Evolutionary conservation across 148 eudicot species (phyloP).

Genomic region (Nyssa sinensis): DNA sequence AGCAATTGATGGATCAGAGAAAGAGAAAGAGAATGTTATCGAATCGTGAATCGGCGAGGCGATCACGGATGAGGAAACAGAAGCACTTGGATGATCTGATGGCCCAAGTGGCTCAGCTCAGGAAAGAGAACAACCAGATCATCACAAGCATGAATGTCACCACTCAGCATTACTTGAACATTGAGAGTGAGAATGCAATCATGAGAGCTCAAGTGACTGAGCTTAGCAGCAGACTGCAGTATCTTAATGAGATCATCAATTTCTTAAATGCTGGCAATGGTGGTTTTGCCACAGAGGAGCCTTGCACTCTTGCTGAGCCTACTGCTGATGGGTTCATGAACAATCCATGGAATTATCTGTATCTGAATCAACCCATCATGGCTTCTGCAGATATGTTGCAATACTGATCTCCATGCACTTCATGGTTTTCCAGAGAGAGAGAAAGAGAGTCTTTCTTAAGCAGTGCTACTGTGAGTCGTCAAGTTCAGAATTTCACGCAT

Average conservation of each 20-base stretch:
- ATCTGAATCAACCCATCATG: conserved; percentile 50
- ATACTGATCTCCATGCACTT: conserved; percentile 15
- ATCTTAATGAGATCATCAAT: conserved; percentile 49
- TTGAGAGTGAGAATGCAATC: conserved; percentile 59
- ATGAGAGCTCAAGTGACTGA: conserved; percentile 68
- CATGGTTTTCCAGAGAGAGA: not conserved
- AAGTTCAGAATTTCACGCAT: no score
- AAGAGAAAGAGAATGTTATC: conserved; percentile 72
- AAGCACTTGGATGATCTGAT: conserved; percentile 65
- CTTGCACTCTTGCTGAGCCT: conserved; percentile 1
- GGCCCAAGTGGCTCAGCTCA: conserved; percentile 40
- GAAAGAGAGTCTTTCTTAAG: not conserved
- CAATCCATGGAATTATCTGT: conserved; percentile 37
- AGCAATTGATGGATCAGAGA: conserved; percentile 48
- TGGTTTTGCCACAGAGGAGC: conserved; percentile 24
- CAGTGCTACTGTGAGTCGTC: no score
- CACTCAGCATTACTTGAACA: conserved; percentile 36
- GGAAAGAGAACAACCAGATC: conserved; percentile 42
- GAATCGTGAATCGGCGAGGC: conserved; percentile 77
- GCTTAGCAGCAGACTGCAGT: conserved; percentile 55
- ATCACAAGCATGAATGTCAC: conserved; percentile 31
- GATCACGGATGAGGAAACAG: conserved; percentile 73
- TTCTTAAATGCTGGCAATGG: conserved; percentile 18
- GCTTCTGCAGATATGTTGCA: conserved; percentile 50
- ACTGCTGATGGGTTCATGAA: conserved; percentile 23